Evolutionary conservation across 129 eudicot species (phyloP), one percentile per base, ranked within the genome.

Genomic region (Flaveria robusta): DNA sequence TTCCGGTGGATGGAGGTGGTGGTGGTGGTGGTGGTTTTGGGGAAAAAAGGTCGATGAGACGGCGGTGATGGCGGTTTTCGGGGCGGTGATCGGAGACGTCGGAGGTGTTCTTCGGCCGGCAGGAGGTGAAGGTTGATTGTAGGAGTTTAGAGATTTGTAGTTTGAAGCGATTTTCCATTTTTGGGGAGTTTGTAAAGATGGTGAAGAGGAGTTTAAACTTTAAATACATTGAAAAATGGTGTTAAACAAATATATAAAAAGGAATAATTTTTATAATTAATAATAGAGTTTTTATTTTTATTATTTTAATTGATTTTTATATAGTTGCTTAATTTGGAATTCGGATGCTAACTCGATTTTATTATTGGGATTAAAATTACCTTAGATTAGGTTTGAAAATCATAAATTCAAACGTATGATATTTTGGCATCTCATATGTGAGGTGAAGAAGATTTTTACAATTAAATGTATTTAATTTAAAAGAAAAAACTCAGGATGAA

Each of bases 41-140:
- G 1, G 89, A 85, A 70, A 86, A 82, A 47, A 86, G 86, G 74
- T 84, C 88, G 63, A 85, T 73, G 47, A 86, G 79, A 39, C 85
- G 89, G 56, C 71, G 84, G 79, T 74, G 76, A 14, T 86, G 55
- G 80, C 18, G 51, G 77, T 69, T 77, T 71, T 7, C 79, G 86
- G 69, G 46, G 41, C 78, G 90, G n/a, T 66, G 79, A 64, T 83
- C 81, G 10, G 85, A 31, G 59, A 82, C 91, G 74, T 86, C 86
- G 51, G 88, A 70, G 70, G 39, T 84, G 84, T 24, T 68, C 31
- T 85, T 85, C 18, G 82, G 73, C 13, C 82, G 83, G 89, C 96
- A 90, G 12, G 90, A 70, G 11, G 19, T 54, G 76, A 81, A 80
- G 0, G 92, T 43, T 4, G 91, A 82, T 34, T 88, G 71, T 4